A percentile compares a stretch with the other conserved stretches of the same genome.
These are phyloP conservation scores for Trichoderma sp. DNA, from an alignment of 2,329 filamentous ascomycete species.

Conservation along the genomic window DNA sequence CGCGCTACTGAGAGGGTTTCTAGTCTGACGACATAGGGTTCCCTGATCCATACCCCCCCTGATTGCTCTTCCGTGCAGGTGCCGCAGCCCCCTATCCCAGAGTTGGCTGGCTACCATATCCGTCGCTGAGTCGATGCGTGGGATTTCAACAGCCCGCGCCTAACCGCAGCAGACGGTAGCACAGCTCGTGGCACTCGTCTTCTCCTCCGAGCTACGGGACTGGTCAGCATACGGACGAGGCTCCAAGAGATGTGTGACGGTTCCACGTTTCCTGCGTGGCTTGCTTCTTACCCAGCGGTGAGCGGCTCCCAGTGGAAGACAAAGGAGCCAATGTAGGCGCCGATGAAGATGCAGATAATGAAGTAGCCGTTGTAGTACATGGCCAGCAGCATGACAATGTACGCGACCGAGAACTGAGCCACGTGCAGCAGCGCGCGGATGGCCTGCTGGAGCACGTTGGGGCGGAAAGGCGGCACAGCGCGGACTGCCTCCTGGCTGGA, in stretches of 20 bases:
- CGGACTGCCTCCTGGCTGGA: conserved; percentile 32
- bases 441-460: conserved; percentile 65
- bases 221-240: conserved; percentile 9
- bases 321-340: conserved; percentile 71
- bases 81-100: too few relatives aligned
- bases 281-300: conserved; percentile 35
- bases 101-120: neutral
- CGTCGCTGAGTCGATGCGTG: neutral
- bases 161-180: conserved; percentile 48
- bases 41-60: neutral
- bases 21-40: neutral
- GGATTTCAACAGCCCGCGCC: neutral
- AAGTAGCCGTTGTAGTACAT: conserved; percentile 72
- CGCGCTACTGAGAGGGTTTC: neutral
- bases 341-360: conserved; percentile 79
- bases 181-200: conserved; percentile 44
- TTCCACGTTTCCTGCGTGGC: too few relatives aligned
- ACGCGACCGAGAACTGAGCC: conserved; percentile 72
- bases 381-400: conserved; percentile 74
- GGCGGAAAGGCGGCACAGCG: conserved; percentile 49
- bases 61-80: neutral
- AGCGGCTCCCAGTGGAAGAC: conserved; percentile 71
- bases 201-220: conserved; percentile 27
- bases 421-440: conserved; percentile 69
- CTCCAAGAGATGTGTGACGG: neutral